Percentiles rank a stretch among this genome's conserved stretches.
phyloP scores from a whole-genome alignment of 2,329 filamentous ascomycete genomes.

The Aspergillus sclerotialis region DNA sequence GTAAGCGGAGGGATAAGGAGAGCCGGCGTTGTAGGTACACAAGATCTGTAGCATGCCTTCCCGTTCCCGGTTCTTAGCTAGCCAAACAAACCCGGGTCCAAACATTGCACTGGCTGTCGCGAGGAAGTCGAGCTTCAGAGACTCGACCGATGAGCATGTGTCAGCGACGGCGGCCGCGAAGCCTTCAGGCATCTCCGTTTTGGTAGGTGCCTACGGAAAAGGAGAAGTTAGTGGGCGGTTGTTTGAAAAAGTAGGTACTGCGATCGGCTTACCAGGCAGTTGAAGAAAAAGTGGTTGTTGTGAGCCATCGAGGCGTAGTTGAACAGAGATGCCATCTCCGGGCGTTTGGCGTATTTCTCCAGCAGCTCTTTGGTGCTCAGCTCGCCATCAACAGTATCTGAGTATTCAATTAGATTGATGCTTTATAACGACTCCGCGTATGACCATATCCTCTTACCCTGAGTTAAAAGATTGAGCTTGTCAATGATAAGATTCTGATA shows the following conservation, averaged over 20 bases:
- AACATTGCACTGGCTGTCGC: conserved; percentile 85
- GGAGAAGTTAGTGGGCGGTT: not conserved
- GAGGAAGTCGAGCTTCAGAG: conserved; percentile 71
- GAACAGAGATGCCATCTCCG: conserved; percentile 71
- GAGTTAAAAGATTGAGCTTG: conserved; percentile 67
- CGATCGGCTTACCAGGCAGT: conserved; percentile 32
- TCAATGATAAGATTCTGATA: conserved; percentile 71
- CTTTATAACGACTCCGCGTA: not conserved
- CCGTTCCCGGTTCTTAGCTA: conserved; percentile 56
- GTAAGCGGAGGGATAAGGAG: conserved; percentile 78
- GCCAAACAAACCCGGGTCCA: conserved; percentile 94
- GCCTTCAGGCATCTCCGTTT: conserved; percentile 46
- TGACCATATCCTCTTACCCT: conserved; percentile 49
- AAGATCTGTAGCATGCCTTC: conserved; percentile 58
- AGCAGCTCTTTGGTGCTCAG: conserved; percentile 60
- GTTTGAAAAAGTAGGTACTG: not conserved
- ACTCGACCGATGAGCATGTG: conserved; percentile 76
- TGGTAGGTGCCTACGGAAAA: conserved; percentile 36
- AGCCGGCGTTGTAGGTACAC: conserved; percentile 84
- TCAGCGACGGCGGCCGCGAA: conserved; percentile 56
- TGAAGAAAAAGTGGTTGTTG: conserved; percentile 65
- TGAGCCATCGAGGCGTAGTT: conserved; percentile 95
- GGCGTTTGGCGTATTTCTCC: conserved; percentile 70
- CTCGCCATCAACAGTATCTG: conserved; percentile 60
- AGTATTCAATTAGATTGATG: conserved; percentile 1